These are phyloP conservation scores for Actinidia arguta DNA, from an alignment of 179 eudicot genomes.

Conservation along the genomic window DNA sequence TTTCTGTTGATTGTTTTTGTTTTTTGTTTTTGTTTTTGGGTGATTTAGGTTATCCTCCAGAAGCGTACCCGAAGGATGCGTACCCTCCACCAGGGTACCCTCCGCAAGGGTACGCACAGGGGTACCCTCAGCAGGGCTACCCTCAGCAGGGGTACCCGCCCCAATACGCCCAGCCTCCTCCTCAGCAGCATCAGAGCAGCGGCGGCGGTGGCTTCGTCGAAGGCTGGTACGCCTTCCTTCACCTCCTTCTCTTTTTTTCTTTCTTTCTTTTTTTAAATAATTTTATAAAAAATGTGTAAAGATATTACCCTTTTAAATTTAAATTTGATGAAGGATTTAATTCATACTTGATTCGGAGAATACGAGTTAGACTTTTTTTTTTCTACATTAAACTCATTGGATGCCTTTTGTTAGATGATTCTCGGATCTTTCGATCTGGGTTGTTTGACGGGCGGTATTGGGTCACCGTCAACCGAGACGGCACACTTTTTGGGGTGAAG, in stretches of 20 bases:
- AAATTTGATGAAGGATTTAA: too few species aligned
- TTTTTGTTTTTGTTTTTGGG: neutral
- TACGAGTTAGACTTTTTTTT: too few species aligned
- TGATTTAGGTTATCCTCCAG: conserved; percentile 69
- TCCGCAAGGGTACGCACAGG: conserved; percentile 43
- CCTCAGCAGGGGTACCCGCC: conserved; percentile 66
- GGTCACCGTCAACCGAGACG: too few species aligned
- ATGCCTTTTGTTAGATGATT: too few species aligned
- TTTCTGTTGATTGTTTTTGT: neutral
- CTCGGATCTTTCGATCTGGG: neutral
- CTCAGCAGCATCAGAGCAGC: conserved; percentile 36
- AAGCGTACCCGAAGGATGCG: conserved; percentile 77
- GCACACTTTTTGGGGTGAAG: neutral
- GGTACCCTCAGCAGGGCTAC: conserved; percentile 43
- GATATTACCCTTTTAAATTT: too few species aligned
- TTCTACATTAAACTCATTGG: too few species aligned
- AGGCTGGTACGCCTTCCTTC: conserved; percentile 64
- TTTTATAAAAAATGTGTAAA: neutral
- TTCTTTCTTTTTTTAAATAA: neutral
- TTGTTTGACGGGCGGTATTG: neutral
- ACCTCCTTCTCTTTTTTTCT: conserved; percentile 7
- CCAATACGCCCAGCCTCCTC: conserved; percentile 64
- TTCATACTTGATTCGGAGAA: too few species aligned
- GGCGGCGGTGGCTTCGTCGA: conserved; percentile 38
- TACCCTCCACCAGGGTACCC: conserved; percentile 75